These are phyloP conservation scores for Pyrenochaeta sp. DNA, from an alignment of 2,329 filamentous ascomycete genomes.

Conservation along the genomic window DNA sequence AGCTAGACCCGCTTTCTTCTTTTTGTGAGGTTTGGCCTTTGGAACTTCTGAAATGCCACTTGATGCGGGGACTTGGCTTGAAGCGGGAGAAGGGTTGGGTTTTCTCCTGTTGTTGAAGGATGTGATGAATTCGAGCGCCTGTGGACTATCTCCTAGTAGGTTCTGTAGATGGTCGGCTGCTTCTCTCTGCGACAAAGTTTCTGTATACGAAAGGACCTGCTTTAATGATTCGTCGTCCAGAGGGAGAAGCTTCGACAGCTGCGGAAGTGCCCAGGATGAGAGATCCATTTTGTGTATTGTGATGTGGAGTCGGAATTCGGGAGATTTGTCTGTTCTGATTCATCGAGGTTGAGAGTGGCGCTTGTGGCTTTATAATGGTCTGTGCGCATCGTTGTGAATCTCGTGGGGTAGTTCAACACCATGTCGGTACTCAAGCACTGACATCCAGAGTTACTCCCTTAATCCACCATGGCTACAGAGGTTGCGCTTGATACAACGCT, in stretches of 20 bases:
- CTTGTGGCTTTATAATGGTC: conserved; percentile 17
- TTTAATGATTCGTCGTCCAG: conserved; percentile 84
- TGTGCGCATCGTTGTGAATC: conserved; percentile 9
- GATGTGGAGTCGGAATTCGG: conserved; percentile 4
- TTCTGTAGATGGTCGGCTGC: conserved; percentile 87
- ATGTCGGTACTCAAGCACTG: conserved; percentile 27
- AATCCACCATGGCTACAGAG: conserved; percentile 61
- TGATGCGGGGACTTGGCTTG: conserved; percentile 20
- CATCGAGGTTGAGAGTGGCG: conserved; percentile 28
- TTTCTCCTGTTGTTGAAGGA: conserved; percentile 74
- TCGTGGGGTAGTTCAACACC: conserved; percentile 13
- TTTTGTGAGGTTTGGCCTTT: conserved; percentile 47
- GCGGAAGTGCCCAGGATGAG: conserved; percentile 67
- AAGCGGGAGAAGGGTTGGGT: conserved; percentile 35
- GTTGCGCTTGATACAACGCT: conserved; percentile 85
- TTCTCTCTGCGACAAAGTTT: conserved; percentile 76
- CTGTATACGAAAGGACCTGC: conserved; percentile 83
- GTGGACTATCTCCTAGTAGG: conserved; percentile 84
- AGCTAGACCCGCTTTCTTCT: conserved; percentile 51
- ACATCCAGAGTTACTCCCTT: conserved; percentile 7
- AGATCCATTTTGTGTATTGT: conserved; percentile 47
- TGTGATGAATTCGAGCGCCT: conserved; percentile 74
- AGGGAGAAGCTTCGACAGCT: conserved; percentile 80
- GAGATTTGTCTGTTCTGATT: conserved; percentile 20
- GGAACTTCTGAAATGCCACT: conserved; percentile 40